A percentile compares a stretch with the other conserved stretches of the same genome.
These are phyloP conservation scores for rapeseed (Brassica napus) DNA, from an alignment of 345 rosid species.

Conservation along the genomic window Da-Ae NC_063450.1:5336001-5336500, in stretches of 20 bases:
- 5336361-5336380: slow-evolving; percentile 62
- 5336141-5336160: slow-evolving; percentile 43
- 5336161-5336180: background rate
- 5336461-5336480: slow-evolving; percentile 62
- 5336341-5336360: slow-evolving; percentile 72
- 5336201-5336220: background rate
- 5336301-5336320: slow-evolving; percentile 91
- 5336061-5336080: slow-evolving; percentile 91
- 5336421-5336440: slow-evolving; percentile 59
- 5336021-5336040: background rate
- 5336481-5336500: slow-evolving; percentile 70
- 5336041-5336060: slow-evolving; percentile 95
- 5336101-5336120: slow-evolving; percentile 99
- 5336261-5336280: slow-evolving; percentile 86
- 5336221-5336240: background rate
- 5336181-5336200: background rate
- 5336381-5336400: slow-evolving; percentile 48
- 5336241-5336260: slow-evolving; percentile 77
- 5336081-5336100: slow-evolving; percentile 93
- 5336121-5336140: slow-evolving; percentile 98
- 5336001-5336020: background rate
- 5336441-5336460: slow-evolving; percentile 72
- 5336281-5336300: slow-evolving; percentile 66
- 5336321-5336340: slow-evolving; percentile 65
- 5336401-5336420: slow-evolving; percentile 83